Evolutionary conservation across 768 basidiomycete genomes (phyloP), one percentile per base, ranked within the genome.

Genomic region (Boletus subparvulus): DNA sequence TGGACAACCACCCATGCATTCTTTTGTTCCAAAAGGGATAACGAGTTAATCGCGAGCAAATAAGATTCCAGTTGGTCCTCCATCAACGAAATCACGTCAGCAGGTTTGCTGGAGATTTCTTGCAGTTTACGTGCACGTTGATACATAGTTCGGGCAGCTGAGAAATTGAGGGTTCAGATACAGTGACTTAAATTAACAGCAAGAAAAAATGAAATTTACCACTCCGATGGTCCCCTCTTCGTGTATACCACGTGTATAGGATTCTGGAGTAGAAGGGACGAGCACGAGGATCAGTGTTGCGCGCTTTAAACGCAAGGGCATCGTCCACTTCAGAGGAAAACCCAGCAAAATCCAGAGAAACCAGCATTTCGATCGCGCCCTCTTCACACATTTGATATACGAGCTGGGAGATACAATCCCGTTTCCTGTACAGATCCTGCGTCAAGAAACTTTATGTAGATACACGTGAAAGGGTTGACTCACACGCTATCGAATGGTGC

Each of bases 321-420:
- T 83, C 85, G 75, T 97, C 94, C 19, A 98, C 90, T 67, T 96
- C 93, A 50, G 87, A 85, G 42, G 86, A 82, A 58, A 95, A 79
- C 0, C 90, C 92, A 43, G 87, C 80, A 67, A 98, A 98, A 65
- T 91, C 91, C 65, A 92, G 86, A 9, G 84, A 74, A 69, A 94
- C 84, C 13, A 98, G 78, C 60, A 81, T 81, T 49, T 88, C 87
- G 17, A 94, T 83, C 36, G 90, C 86, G 65, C 88, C 82, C 55
- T 87, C 86, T 69, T 97, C 94, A 69, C 96, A 98, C 91, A 98
- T 96, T 61, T 85, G 83, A 64, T 93, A 88, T 56, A 94, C 86
- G 48, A 99, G 78, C 58, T 90, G 87, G 47, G 85, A 84, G 26
- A 92, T 82, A 65, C 85, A 88, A 60, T 94, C 93, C 48, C 84